Conservation (phyloP, 192 early-diverging fungal genomes). For the Chytriomyces sp. region DNA sequence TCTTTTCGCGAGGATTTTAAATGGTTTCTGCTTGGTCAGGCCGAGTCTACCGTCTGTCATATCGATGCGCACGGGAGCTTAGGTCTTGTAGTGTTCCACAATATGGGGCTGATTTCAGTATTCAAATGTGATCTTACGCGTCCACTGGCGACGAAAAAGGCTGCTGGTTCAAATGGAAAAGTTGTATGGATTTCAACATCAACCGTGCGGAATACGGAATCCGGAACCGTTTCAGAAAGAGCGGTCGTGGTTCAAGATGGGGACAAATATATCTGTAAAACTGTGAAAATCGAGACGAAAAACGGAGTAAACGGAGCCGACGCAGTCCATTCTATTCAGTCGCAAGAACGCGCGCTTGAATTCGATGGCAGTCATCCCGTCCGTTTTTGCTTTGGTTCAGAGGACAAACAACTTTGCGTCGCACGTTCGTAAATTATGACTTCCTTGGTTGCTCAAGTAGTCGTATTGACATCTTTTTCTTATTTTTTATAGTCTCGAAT, state of each 20-base stretch:
- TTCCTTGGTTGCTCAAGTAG: not conserved
- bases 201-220: not conserved
- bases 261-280: not conserved
- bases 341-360: slow-evolving; percentile 8
- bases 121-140: slow-evolving; percentile 8
- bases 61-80: slow-evolving; percentile 14
- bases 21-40: not conserved
- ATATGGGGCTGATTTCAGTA: not conserved
- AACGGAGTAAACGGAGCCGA: not conserved
- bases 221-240: slow-evolving; percentile 4
- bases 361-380: not conserved
- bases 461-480: not conserved
- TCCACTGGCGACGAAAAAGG: not conserved
- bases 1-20: not conserved
- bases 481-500: not conserved
- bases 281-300: slow-evolving; percentile 17
- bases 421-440: slow-evolving; percentile 10
- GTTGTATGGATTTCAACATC: slow-evolving; percentile 16
- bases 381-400: not conserved
- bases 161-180: not conserved
- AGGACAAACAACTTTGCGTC: slow-evolving; percentile 21
- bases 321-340: slow-evolving; percentile 1
- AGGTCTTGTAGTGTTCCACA: slow-evolving; percentile 16
- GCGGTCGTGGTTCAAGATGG: not conserved
- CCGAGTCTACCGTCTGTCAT: slow-evolving; percentile 1